phyloP scores from a whole-genome alignment of 371 early-diverging fungal genomes.

The Mucor sp. region DNA sequence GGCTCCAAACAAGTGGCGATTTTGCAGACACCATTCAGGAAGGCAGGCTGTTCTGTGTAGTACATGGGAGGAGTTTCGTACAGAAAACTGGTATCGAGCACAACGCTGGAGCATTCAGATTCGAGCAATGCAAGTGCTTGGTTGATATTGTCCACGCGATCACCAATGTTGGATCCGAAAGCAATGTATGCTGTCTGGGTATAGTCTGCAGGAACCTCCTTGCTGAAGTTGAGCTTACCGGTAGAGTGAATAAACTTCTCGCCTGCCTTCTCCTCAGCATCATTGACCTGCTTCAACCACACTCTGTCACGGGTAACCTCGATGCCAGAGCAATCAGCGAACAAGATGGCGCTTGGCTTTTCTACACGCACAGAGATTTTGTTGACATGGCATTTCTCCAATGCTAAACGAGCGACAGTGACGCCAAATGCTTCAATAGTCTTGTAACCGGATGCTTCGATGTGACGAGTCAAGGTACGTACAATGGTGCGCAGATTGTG shows the following conservation, averaged over 20 bases:
- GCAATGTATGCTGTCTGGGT: conserved; percentile 71
- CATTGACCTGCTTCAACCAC: conserved; percentile 45
- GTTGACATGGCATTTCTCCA: conserved; percentile 81
- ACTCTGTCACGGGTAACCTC: conserved; percentile 81
- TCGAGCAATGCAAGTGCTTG: conserved; percentile 71
- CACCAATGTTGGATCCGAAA: conserved; percentile 93
- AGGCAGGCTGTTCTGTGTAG: conserved; percentile 87
- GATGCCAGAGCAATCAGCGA: conserved; percentile 90
- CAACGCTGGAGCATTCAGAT: conserved; percentile 45
- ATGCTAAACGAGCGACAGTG: conserved; percentile 69
- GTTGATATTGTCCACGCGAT: conserved; percentile 78
- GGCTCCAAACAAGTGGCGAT: conserved; percentile 82
- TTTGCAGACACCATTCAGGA: conserved; percentile 90
- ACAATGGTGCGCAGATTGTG: conserved; percentile 88
- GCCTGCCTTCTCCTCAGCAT: conserved; percentile 36
- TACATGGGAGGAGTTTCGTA: conserved; percentile 98
- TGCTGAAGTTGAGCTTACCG: conserved; percentile 14
- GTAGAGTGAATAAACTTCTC: conserved; percentile 32
- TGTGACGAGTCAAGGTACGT: conserved; percentile 67
- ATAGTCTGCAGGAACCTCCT: conserved; percentile 40
- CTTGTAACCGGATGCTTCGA: conserved; percentile 77
- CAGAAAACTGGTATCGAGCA: conserved; percentile 94
- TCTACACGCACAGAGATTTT: conserved; percentile 87
- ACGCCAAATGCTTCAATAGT: conserved; percentile 85
- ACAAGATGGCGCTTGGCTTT: conserved; percentile 91